Conservation (phyloP, 2,329 filamentous ascomycete genomes). For the Pseudogymnoascus sp. region DNA sequence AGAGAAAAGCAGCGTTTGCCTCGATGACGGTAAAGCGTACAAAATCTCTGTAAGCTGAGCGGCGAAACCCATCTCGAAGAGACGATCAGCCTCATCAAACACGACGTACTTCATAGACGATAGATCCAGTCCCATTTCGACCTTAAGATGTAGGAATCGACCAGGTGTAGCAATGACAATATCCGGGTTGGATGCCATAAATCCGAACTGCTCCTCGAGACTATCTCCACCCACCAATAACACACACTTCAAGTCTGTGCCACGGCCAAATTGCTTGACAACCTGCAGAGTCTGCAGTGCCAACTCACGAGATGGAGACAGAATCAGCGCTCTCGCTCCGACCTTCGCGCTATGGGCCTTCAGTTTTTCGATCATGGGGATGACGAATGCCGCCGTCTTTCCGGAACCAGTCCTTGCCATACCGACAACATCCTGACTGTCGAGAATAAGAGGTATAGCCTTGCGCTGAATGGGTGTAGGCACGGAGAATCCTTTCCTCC, state of each 20-base stretch:
- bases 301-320: constrained; percentile 90
- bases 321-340: constrained; percentile 75
- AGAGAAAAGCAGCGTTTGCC: constrained; percentile 91
- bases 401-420: constrained; percentile 99
- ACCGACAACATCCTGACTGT: constrained; percentile 91
- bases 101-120: constrained; percentile 89
- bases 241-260: constrained; percentile 86
- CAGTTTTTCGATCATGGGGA: constrained; percentile 93
- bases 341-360: constrained; percentile 82
- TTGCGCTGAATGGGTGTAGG: constrained; percentile 97
- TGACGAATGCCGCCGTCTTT: constrained; percentile 96
- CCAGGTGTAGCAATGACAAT: constrained; percentile 96
- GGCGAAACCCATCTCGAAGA: constrained; percentile 99
- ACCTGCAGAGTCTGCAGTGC: constrained; percentile 94
- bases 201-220: constrained; percentile 87
- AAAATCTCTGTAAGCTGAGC: constrained; percentile 90
- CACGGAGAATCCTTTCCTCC: constrained; percentile 88
- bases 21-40: constrained; percentile 71
- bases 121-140: constrained; percentile 91
- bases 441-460: constrained; percentile 84
- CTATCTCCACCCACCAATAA: constrained; percentile 92
- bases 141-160: constrained; percentile 91
- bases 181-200: constrained; percentile 91
- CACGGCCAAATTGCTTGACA: constrained; percentile 85
- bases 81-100: constrained; percentile 91